Evolutionary conservation across 2,329 filamentous ascomycete genomes (phyloP).

Genomic region (Capronia americana): DNA sequence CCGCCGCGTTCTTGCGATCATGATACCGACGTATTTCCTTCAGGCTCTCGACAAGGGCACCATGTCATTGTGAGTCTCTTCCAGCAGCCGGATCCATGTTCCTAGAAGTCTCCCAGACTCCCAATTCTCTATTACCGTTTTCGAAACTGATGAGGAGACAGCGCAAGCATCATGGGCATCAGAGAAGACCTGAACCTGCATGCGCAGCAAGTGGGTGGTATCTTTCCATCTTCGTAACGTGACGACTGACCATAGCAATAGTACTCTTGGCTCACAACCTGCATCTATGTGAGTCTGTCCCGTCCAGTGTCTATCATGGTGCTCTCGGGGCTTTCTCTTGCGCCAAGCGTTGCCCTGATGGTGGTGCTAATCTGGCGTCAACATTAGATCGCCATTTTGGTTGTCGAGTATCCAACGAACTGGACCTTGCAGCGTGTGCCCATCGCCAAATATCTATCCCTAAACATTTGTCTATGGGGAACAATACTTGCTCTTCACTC

Average conservation of each 20-base stretch:
- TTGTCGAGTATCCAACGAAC: constrained; percentile 76
- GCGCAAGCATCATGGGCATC: constrained; percentile 50
- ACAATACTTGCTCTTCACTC: constrained; percentile 66
- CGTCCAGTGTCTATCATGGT: not conserved
- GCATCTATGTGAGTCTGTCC: not conserved
- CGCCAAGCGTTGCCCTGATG: not conserved
- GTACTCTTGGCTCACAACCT: not conserved
- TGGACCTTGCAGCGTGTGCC: constrained; percentile 68
- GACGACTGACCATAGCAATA: not conserved
- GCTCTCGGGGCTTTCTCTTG: not conserved
- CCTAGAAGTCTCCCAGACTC: not conserved
- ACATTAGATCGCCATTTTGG: constrained; percentile 45
- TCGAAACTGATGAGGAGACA: constrained; percentile 38
- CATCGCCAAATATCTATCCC: constrained; percentile 69
- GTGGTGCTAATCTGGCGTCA: not conserved
- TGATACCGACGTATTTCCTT: constrained; percentile 76
- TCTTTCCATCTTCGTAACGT: not conserved
- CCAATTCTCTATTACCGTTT: not conserved
- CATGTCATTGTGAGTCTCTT: constrained; percentile 27
- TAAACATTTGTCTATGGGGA: constrained; percentile 71
- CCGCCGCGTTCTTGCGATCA: constrained; percentile 69
- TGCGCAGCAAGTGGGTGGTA: constrained; percentile 45
- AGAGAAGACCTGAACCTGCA: constrained; percentile 57
- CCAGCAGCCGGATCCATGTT: no score
- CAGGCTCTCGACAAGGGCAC: constrained; percentile 58